These are phyloP conservation scores for Helotiales sp. DNA, from an alignment of 2,329 filamentous ascomycete genomes.

Conservation along the genomic window DNA sequence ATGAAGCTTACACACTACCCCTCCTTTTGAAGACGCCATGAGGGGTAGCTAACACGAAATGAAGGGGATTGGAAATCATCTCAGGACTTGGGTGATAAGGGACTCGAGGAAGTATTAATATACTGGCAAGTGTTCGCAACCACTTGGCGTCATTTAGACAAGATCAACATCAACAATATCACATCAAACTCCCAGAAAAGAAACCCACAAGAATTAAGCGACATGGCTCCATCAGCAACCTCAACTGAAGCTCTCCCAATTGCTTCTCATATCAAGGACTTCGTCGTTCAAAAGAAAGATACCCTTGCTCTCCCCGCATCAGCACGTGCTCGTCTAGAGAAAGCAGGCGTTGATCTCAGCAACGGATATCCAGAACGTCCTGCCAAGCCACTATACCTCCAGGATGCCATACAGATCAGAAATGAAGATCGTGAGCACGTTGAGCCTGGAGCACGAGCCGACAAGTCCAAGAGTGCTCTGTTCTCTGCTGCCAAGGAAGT, in stretches of 20 bases:
- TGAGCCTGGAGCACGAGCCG: constrained; percentile 64
- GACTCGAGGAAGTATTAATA: background rate
- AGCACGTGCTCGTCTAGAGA: constrained; percentile 59
- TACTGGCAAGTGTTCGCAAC: background rate
- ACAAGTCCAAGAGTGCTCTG: constrained; percentile 62
- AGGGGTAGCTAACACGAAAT: background rate
- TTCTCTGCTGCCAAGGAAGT: constrained; percentile 62
- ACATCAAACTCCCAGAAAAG: background rate
- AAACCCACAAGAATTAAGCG: constrained; percentile 13
- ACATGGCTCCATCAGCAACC: constrained; percentile 44
- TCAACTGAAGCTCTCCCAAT: constrained; percentile 53
- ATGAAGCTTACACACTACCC: constrained; percentile 8
- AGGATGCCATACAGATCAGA: constrained; percentile 68
- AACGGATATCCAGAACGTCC: constrained; percentile 72
- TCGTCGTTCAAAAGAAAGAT: constrained; percentile 62
- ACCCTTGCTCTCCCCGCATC: constrained; percentile 60
- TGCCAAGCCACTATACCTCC: constrained; percentile 64
- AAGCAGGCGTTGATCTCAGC: constrained; percentile 68
- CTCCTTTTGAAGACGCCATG: constrained; percentile 1
- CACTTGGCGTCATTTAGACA: too few relatives aligned
- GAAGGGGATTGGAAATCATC: background rate
- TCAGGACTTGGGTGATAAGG: background rate
- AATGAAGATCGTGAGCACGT: constrained; percentile 53
- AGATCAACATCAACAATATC: background rate
- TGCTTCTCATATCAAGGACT: constrained; percentile 61